Base-by-base conservation (phyloP, 2,329 filamentous ascomycete genomes). In the Phyllosticta citrichinensis region DNA sequence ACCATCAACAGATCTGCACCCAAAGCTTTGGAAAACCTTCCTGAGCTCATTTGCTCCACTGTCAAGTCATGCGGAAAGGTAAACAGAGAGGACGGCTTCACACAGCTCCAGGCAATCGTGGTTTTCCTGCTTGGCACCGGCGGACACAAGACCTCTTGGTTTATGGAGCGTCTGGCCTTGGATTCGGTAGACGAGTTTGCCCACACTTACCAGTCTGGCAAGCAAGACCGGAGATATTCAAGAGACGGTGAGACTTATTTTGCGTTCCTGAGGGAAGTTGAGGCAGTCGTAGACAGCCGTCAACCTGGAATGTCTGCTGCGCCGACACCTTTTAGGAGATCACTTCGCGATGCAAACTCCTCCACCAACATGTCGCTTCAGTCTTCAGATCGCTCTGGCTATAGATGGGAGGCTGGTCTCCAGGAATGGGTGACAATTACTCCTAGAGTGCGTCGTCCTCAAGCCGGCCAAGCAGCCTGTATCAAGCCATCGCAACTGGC, bases 361-460 rank as follows among this genome's bases (percentile, higher is more conserved):
- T 52, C 53, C 40, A 56, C 11, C 50, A 51, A n/a, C 40, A 52
- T 22, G 40, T 30, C 14, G 53, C 17, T 47, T n/a, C 40, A 47
- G n/a, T 47, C 14, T n/a, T 17, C 53, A 8, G 50, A 58, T 25
- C 24, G 56, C 27, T 54, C 52, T 19, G 72, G 71, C 3, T 75
- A 74, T 58, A 68, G 71, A 22, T 78, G 75, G 75, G 76, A 79
- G 64, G 75, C 77, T 55, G 75, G 74, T 10, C 73, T 79, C 40
- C 74, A 74, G 24, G 76, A 79, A 63, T 79, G 76, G 76, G 72
- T 78, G n/a, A 68, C 70, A 0, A 73, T 69, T 47, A 77, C 76
- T 9, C 76, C 76, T 0, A 53, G 24, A 24, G 20, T 11, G 10
- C 52, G 20, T 22, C 52, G 53, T 55, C 40, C 40, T 12, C 40